Conservation (phyloP, 176 grass and related monocot species). For the Bolboschoenus planiculmis region DNA sequence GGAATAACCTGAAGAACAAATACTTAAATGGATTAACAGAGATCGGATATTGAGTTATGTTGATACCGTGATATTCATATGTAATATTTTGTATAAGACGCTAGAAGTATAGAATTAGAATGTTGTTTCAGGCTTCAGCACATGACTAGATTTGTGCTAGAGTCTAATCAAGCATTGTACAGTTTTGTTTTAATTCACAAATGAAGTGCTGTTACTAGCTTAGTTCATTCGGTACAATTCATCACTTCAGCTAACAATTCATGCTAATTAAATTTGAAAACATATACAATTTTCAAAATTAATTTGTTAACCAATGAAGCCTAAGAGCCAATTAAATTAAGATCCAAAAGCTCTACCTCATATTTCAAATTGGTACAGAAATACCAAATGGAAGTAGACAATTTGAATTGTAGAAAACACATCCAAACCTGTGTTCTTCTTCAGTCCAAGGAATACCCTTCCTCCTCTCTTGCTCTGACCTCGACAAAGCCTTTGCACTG, state of each 20-base stretch:
- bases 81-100: neutral
- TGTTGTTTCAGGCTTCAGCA: neutral
- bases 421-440: slow-evolving; percentile 88
- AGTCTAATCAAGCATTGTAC: neutral
- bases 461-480: slow-evolving; percentile 82
- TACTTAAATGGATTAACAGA: neutral
- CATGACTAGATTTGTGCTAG: neutral
- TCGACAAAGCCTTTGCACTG: slow-evolving; percentile 59
- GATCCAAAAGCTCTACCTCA: neutral
- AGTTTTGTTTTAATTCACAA: neutral
- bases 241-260: neutral
- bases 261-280: neutral
- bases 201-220: neutral
- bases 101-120: neutral
- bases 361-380: neutral
- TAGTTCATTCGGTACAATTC: neutral
- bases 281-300: neutral
- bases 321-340: neutral
- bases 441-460: slow-evolving; percentile 99
- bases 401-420: neutral
- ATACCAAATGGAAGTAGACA: neutral
- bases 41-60: neutral
- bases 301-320: neutral
- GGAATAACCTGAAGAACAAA: slow-evolving; percentile 47
- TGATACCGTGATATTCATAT: neutral